Base-by-base conservation (phyloP, 2,329 filamentous ascomycete species). In the Lecanicillium sp. region DNA sequence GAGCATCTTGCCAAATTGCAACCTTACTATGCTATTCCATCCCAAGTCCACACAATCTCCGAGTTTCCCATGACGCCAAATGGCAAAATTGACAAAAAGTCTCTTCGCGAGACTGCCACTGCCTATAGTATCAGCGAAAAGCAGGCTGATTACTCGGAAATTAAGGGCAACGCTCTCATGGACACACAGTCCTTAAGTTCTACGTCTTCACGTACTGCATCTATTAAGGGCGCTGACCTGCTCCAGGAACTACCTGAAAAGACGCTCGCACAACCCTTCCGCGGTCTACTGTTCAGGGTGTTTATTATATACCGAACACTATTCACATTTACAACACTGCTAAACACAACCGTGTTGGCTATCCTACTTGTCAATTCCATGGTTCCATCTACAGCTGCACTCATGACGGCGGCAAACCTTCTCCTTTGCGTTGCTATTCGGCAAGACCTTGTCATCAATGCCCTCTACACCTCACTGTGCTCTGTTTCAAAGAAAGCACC, bases 281-380 rank as follows among this genome's bases (percentile, higher is more conserved):
- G 64, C 35, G 63, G 59, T 37, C 45, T 70, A 20, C 56, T 63
- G 20, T 58, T 64, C 49, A 62, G 63, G 20, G 53, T 74, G 41
- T 62, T 75, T 48, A 71, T 70, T 38, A 60, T 70, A 18, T 79
- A 79, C 48, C 67, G 75, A 16, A 65, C 69, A 4, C 65, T 79
- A 8, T 78, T 79, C 54, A 68, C 69, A 30, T 36, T 75, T 9
- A 59, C 74, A 20, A 65, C 71, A 43, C 46, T 75, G 28, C 51
- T 60, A 45, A 79, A 79, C 46, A 48, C 69, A 31, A 62, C 60
- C 19, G 71, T 70, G 20, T 59, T 73, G 37, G 51, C 64, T 45
- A 55, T 58, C 38, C 56, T 72, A 37, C 47, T 69, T 25, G 47
- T 60, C 37, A 48, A 60, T 32, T 50, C 51, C 16, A 43, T 58